Conservation (phyloP, 2,329 filamentous ascomycete species). For the Alternaria arbusti region DNA sequence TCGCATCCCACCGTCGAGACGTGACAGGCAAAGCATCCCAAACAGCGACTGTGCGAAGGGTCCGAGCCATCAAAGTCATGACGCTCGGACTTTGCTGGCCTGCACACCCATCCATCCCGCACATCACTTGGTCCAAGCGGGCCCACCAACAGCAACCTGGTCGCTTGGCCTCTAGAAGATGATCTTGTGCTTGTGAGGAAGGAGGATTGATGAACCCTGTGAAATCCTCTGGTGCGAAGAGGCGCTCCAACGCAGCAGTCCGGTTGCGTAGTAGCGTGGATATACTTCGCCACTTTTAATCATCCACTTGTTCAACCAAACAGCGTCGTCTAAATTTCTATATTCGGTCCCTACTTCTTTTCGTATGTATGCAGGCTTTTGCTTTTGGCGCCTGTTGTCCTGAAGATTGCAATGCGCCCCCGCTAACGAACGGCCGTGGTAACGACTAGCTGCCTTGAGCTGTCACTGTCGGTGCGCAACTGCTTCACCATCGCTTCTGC, state of each 20-base stretch:
- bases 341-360: conserved; percentile 40
- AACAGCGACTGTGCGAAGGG: conserved; percentile 22
- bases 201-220: conserved; percentile 35
- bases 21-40: conserved; percentile 26
- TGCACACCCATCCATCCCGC: conserved; percentile 49
- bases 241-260: conserved; percentile 31
- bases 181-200: conserved; percentile 25
- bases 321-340: conserved; percentile 40
- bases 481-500: conserved; percentile 30
- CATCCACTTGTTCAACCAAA: conserved; percentile 44
- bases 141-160: conserved; percentile 37
- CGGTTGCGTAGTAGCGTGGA: conserved; percentile 40
- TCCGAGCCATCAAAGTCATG: conserved; percentile 26
- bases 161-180: conserved; percentile 19
- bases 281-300: conserved; percentile 50
- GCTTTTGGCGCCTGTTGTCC: conserved; percentile 39
- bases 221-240: conserved; percentile 38
- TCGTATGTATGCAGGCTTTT: conserved; percentile 34
- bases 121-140: conserved; percentile 48
- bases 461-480: conserved; percentile 33
- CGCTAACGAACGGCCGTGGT: conserved; percentile 23
- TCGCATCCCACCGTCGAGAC: conserved; percentile 23
- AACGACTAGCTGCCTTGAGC: conserved; percentile 33
- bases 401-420: conserved; percentile 36
- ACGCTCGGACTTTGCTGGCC: conserved; percentile 26